Conservation (phyloP, 805 yeast genomes). For the Saccharomycopsis microspora region DNA sequence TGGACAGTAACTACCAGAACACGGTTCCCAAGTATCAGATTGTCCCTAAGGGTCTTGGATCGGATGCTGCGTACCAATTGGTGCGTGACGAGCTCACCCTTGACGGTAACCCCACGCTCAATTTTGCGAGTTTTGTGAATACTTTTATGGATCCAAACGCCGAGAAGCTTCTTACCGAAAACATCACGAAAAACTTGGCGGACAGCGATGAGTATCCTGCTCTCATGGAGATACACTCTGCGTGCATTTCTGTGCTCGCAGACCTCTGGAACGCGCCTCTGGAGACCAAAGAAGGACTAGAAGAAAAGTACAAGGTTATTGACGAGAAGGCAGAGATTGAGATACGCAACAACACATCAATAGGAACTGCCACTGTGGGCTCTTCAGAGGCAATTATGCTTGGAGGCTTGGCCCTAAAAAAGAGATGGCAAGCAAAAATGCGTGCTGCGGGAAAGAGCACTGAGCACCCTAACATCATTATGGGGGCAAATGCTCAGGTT, state of each 20-base stretch:
- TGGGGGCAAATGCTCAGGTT: slow-evolving; percentile 91
- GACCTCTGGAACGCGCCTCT: slow-evolving; percentile 70
- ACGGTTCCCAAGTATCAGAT: slow-evolving; percentile 43
- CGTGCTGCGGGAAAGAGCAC: slow-evolving; percentile 46
- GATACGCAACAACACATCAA: slow-evolving; percentile 30
- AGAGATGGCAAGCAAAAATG: slow-evolving; percentile 69
- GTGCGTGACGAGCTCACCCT: slow-evolving; percentile 64
- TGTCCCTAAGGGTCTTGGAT: slow-evolving; percentile 43
- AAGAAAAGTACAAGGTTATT: not conserved
- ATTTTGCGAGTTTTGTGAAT: slow-evolving; percentile 84
- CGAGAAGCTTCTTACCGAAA: slow-evolving; percentile 46
- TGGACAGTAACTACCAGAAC: slow-evolving; percentile 2
- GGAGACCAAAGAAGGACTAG: slow-evolving; percentile 16
- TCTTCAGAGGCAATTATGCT: slow-evolving; percentile 90
- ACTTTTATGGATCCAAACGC: slow-evolving; percentile 51
- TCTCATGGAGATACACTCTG: slow-evolving; percentile 61
- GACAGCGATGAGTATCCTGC: slow-evolving; percentile 93
- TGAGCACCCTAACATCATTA: slow-evolving; percentile 69
- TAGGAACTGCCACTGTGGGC: slow-evolving; percentile 91
- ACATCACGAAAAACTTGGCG: slow-evolving; percentile 78
- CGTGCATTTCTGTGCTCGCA: slow-evolving; percentile 74
- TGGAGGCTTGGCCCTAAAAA: slow-evolving; percentile 89
- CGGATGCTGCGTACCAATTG: slow-evolving; percentile 45
- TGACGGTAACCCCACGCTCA: slow-evolving; percentile 77
- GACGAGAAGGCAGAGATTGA: slow-evolving; percentile 11